Evolutionary conservation across 192 early-diverging fungal genomes (phyloP).

Genomic region (Entomortierella chlamydospora): DNA sequence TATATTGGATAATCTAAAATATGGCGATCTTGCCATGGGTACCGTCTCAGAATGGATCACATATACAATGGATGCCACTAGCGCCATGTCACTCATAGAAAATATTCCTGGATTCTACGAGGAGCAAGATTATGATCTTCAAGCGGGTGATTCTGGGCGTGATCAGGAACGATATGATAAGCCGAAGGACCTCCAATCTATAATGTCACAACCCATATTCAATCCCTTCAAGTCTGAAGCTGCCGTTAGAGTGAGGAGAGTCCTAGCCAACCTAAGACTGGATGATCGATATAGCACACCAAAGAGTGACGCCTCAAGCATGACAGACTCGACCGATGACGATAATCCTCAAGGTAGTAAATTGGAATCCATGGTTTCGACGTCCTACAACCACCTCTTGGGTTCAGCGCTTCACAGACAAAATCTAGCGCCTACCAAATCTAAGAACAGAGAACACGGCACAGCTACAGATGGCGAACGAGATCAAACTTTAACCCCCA

Average conservation of each 20-base stretch:
- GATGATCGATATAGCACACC: not conserved
- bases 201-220: constrained; percentile 16
- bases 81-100: too few species aligned
- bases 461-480: too few species aligned
- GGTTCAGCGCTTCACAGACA: not conserved
- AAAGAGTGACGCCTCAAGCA: too few species aligned
- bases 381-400: too few species aligned
- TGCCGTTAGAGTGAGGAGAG: constrained; percentile 2
- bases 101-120: not conserved
- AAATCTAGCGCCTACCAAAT: too few species aligned
- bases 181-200: too few species aligned
- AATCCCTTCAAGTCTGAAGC: constrained; percentile 22
- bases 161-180: not conserved
- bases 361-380: too few species aligned
- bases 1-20: not conserved
- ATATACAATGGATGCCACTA: too few species aligned
- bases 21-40: constrained; percentile 8
- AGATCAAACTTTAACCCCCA: too few species aligned
- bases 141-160: not conserved
- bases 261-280: constrained; percentile 18
- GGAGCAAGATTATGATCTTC: not conserved
- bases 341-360: too few species aligned
- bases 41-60: constrained; percentile 1
- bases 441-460: too few species aligned
- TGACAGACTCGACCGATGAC: too few species aligned